Evolutionary conservation across 169 alveolate species (phyloP).

Genomic region (Babesia gibsoni): DNA sequence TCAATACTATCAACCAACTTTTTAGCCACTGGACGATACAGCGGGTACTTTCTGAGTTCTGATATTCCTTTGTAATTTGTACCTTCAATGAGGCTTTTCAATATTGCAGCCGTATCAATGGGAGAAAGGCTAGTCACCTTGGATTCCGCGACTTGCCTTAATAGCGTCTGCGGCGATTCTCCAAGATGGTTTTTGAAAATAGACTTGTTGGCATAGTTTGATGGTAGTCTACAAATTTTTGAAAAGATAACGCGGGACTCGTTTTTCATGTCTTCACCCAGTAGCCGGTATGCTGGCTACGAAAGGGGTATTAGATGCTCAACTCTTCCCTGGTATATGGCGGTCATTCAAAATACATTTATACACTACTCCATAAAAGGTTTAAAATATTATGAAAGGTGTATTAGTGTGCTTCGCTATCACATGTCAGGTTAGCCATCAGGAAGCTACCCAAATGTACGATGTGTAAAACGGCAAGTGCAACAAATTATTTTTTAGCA

Average conservation of each 20-base stretch:
- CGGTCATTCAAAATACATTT: too few relatives aligned
- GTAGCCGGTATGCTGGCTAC: not conserved
- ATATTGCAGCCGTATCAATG: slow-evolving; percentile 49
- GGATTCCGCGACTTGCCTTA: slow-evolving; percentile 49
- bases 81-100: slow-evolving; percentile 11
- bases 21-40: slow-evolving; percentile 27
- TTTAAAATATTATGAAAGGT: too few relatives aligned
- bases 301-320: not conserved
- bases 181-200: slow-evolving; percentile 11
- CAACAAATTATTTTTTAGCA: too few relatives aligned
- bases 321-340: too few relatives aligned
- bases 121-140: slow-evolving; percentile 42
- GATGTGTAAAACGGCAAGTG: too few relatives aligned
- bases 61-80: slow-evolving; percentile 1
- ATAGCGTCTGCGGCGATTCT: slow-evolving; percentile 10
- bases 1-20: slow-evolving; percentile 25
- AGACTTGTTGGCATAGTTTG: slow-evolving; percentile 31
- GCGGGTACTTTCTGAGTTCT: slow-evolving; percentile 24
- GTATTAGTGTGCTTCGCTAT: too few relatives aligned
- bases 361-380: too few relatives aligned
- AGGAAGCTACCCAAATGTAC: too few relatives aligned
- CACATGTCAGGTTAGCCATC: too few relatives aligned
- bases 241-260: slow-evolving; percentile 31
- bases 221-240: slow-evolving; percentile 27
- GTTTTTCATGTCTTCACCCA: slow-evolving; percentile 12